Evolutionary conservation across 176 grass and related monocot species (phyloP).

Genomic region (Pharus latifolius): DNA sequence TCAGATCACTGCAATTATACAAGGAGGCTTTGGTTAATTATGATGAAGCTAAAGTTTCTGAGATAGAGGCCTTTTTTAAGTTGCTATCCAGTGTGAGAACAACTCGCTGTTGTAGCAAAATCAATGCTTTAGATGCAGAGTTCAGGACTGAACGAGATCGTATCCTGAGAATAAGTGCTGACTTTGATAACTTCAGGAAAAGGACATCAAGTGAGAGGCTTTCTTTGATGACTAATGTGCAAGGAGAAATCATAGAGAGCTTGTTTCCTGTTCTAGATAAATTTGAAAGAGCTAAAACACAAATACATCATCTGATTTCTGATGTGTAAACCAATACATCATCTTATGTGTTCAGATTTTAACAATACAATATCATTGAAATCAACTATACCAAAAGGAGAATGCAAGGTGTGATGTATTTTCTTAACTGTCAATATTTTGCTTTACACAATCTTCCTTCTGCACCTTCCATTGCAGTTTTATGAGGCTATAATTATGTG

Average conservation of each 20-base stretch:
- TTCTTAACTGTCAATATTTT: no score
- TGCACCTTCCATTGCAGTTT: no score
- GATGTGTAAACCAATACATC: conserved; percentile 22
- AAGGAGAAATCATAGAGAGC: conserved; percentile 42
- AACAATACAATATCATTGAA: no score
- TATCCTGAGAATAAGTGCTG: conserved; percentile 40
- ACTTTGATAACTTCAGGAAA: conserved; percentile 51
- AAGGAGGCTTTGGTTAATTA: conserved; percentile 33
- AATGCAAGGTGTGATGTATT: no score
- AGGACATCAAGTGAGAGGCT: conserved; percentile 40
- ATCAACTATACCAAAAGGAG: no score
- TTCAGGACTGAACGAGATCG: conserved; percentile 22
- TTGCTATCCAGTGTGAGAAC: conserved; percentile 27
- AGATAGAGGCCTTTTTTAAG: conserved; percentile 34
- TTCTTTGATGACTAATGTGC: conserved; percentile 46
- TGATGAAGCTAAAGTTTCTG: conserved; percentile 14
- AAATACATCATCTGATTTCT: conserved; percentile 34
- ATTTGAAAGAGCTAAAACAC: conserved; percentile 43
- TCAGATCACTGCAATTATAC: conserved; percentile 16
- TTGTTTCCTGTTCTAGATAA: conserved; percentile 50
- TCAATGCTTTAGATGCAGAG: conserved; percentile 18
- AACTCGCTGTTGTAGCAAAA: conserved; percentile 18
- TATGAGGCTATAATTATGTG: no score
- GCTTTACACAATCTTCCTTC: no score
- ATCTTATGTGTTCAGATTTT: not conserved